A percentile compares a stretch with the other conserved stretches of the same genome.
phyloP scores from a whole-genome alignment of 805 yeast genomes.

The Groenewaldozyma tartarivorans region DNA sequence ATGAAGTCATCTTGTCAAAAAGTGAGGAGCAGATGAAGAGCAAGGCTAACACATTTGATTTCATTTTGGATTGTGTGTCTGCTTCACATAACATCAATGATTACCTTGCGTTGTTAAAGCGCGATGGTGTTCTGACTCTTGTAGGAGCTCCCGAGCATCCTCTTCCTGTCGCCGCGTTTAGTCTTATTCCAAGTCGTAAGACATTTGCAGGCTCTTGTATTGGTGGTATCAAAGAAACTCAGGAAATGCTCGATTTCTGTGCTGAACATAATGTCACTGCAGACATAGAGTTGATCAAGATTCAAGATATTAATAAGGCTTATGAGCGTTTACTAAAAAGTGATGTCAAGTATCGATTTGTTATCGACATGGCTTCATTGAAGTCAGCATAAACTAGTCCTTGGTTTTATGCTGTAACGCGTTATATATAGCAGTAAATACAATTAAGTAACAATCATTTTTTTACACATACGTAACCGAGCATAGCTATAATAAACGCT shows the following conservation, averaged over 20 bases:
- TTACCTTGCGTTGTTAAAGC: no score
- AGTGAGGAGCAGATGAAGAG: conserved; percentile 29
- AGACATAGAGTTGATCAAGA: conserved; percentile 53
- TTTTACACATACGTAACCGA: no score
- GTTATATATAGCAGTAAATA: no score
- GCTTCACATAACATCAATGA: no score
- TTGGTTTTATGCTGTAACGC: no score
- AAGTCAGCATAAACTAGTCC: no score
- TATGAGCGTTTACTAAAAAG: conserved; percentile 12
- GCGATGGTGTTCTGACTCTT: no score
- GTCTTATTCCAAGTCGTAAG: conserved; percentile 35
- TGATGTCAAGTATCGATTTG: conserved; percentile 18
- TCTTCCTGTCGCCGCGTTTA: conserved; percentile 53
- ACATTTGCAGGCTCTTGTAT: conserved; percentile 36
- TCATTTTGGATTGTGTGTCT: conserved; percentile 44
- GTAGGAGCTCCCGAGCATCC: conserved; percentile 52
- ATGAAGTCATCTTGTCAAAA: conserved; percentile 46
- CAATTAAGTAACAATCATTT: no score
- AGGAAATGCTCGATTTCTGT: conserved; percentile 57
- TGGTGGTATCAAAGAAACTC: conserved; percentile 58
- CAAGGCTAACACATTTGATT: conserved; percentile 33
- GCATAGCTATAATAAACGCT: no score
- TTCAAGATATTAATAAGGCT: conserved; percentile 27
- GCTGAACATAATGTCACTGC: conserved; percentile 48
- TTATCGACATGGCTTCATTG: no score